Conservation (phyloP, 805 yeast species). For the Wickerhamomyces subpelliculosus region DNA sequence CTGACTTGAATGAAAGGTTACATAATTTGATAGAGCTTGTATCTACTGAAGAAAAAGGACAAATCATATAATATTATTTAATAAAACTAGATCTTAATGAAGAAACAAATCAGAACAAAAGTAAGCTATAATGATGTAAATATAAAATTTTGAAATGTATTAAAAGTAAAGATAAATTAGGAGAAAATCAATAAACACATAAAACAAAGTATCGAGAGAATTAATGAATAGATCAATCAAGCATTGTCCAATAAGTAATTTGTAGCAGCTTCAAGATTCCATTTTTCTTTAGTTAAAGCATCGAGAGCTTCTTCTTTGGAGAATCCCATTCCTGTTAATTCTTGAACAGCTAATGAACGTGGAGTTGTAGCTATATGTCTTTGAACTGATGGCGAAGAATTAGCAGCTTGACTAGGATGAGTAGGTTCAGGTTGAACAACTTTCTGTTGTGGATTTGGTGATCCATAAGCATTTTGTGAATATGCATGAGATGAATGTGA, state of each 20-base stretch:
- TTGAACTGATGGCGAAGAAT: slow-evolving; percentile 8
- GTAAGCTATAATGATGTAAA: too few species aligned
- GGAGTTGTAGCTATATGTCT: slow-evolving; percentile 37
- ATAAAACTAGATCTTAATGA: not conserved
- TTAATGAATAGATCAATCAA: slow-evolving; percentile 1
- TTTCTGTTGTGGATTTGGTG: not conserved
- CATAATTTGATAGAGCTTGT: slow-evolving; percentile 6
- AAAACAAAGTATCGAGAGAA: not conserved
- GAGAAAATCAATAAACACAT: not conserved
- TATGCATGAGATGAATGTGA: slow-evolving; percentile 9
- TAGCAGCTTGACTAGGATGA: not conserved
- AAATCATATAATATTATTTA: not conserved
- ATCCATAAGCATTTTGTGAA: slow-evolving; percentile 6
- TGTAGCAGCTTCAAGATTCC: slow-evolving; percentile 84
- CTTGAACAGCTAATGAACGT: slow-evolving; percentile 57
- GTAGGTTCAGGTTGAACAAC: slow-evolving; percentile 4
- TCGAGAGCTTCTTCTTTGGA: slow-evolving; percentile 52
- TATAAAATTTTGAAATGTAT: not conserved
- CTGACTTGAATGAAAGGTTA: slow-evolving; percentile 7
- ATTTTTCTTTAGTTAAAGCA: slow-evolving; percentile 63
- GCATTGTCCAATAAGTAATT: slow-evolving; percentile 74
- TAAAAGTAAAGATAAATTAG: not conserved
- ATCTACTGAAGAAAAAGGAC: not conserved
- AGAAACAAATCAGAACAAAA: too few species aligned
- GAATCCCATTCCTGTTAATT: slow-evolving; percentile 88